Base-by-base conservation (phyloP, 2,329 filamentous ascomycete genomes). In the Exophiala calicioides region DNA sequence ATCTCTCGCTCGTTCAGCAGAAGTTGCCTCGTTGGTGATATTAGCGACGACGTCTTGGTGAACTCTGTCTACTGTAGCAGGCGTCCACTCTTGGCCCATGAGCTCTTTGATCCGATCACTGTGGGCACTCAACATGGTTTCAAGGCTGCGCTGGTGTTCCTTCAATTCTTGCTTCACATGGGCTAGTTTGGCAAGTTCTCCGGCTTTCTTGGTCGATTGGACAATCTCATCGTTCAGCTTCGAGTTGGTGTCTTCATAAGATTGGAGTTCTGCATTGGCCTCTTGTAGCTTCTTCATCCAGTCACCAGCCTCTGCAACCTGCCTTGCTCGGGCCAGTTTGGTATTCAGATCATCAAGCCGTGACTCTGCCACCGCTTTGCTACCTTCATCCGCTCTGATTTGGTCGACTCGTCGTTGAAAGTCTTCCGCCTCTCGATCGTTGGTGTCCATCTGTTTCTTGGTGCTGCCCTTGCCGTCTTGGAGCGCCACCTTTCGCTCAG, bases 341-440 rank as follows among this genome's bases (percentile, higher is more conserved):
- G 72, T 70, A 50, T 85, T 79, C 0, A 87, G 76, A 29, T 93
- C 86, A 27, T 81, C 79, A 37, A 87, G 79, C 42, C 85, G 84
- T 12, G 83, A 80, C 59, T 93, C 85, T 5, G 96, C 75, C 3
- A 87, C 75, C 19, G 86, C 86, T 64, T 88, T 88, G 23, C 81
- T 80, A 3, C 90, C 90, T 68, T 97, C 91, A 58, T 98, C 91
- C 21, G 90, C 78, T 26, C 86, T 79, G 44, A 98, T 84, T n/a
- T 75, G 73, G 58, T 85, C 78, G 23, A 89, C 73, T 23, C 86
- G 81, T 35, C 72, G 76, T 61, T 95, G 88, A 24, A 90, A 74
- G 1, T 72, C 69, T 3, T 68, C 69, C 5, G 84, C 80, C 43
- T 86, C 86, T 60, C 78, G 82, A 50, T 95, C 88, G 57, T 93